These are phyloP conservation scores for Blastomyces silverae DNA, from an alignment of 2,329 filamentous ascomycete genomes.

Conservation along the genomic window DNA sequence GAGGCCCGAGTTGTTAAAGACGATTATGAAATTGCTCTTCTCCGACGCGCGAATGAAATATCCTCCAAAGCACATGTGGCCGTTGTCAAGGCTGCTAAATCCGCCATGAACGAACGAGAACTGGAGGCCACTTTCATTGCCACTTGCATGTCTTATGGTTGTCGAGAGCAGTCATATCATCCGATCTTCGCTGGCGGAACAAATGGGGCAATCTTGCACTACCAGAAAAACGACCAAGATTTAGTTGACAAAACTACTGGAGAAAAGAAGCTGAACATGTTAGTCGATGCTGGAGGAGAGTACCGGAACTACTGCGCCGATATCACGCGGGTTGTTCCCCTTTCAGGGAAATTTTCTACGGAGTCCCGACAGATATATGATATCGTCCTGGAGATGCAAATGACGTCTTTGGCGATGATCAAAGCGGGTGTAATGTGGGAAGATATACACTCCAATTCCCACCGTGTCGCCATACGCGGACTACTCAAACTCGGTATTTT, in stretches of 20 bases:
- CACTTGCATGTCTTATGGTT: conserved; percentile 64
- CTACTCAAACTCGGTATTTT: conserved; percentile 67
- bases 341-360: conserved; percentile 61
- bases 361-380: conserved; percentile 69
- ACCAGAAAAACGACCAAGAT: conserved; percentile 68
- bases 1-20: conserved; percentile 75
- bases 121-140: conserved; percentile 71
- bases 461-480: conserved; percentile 63
- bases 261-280: conserved; percentile 58
- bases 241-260: conserved; percentile 48
- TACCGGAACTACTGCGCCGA: conserved; percentile 82
- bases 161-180: conserved; percentile 73
- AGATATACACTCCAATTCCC: conserved; percentile 65
- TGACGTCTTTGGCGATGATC: conserved; percentile 61
- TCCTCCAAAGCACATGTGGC: conserved; percentile 69
- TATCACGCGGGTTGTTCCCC: conserved; percentile 79
- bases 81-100: conserved; percentile 58
- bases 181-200: conserved; percentile 78
- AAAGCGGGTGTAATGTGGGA: conserved; percentile 64
- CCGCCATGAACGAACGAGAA: conserved; percentile 69
- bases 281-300: conserved; percentile 83
- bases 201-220: conserved; percentile 84
- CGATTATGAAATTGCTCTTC: conserved; percentile 73
- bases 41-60: conserved; percentile 73
- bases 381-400: conserved; percentile 75